phyloP scores from a whole-genome alignment of 2,329 filamentous ascomycete species.

The Sporothrix sp. region DNA sequence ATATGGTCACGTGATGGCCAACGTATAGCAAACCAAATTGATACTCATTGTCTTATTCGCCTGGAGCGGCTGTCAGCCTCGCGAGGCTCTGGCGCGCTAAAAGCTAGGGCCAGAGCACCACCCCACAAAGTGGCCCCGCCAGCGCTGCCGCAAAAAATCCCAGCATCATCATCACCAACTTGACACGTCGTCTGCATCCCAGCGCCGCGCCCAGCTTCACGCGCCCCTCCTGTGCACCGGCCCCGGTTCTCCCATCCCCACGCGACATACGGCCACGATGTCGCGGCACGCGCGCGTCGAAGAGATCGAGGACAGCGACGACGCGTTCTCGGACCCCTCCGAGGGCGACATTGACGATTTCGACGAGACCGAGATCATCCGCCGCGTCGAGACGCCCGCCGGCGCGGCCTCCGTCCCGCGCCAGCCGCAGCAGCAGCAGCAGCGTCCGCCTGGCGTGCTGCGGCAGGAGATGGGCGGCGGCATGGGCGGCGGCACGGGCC shows the following conservation, averaged over 20 bases:
- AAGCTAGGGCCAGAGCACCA: no score
- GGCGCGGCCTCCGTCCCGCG: background rate
- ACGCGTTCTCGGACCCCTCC: conserved; percentile 68
- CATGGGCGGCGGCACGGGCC: conserved; percentile 26
- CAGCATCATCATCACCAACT: background rate
- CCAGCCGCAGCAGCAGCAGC: conserved; percentile 16
- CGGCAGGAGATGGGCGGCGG: background rate
- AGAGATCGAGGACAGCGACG: conserved; percentile 78
- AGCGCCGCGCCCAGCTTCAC: background rate
- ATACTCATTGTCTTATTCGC: no score
- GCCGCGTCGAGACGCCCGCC: conserved; percentile 23
- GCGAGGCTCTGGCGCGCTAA: no score
- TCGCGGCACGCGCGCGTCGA: conserved; percentile 74
- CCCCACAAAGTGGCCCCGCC: conserved; percentile 6
- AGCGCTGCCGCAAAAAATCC: conserved; percentile 10
- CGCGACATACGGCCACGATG: conserved; percentile 40
- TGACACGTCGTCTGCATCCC: background rate
- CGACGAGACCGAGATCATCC: conserved; percentile 46
- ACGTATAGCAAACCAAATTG: no score
- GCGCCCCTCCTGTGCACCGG: background rate
- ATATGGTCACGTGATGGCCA: no score
- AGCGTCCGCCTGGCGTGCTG: conserved; percentile 6
- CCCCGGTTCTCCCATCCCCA: background rate
- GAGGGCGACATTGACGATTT: conserved; percentile 72
- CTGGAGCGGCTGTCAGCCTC: no score